A percentile compares a stretch with the other conserved stretches of the same genome.
These are phyloP conservation scores for Kwoniella europaea DNA, from an alignment of 768 basidiomycete genomes.

Conservation along the genomic window DNA sequence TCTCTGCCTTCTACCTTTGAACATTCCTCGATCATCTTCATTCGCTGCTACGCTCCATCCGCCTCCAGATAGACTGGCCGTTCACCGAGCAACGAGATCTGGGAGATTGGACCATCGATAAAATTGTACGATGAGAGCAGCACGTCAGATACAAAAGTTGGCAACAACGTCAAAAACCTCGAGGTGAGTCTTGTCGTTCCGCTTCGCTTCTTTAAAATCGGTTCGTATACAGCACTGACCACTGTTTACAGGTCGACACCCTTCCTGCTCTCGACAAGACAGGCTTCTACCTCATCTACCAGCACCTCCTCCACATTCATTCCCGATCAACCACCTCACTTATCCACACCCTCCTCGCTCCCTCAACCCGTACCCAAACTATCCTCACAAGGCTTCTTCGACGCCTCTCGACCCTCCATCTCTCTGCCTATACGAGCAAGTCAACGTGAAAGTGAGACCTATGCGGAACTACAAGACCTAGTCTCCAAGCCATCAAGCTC, in stretches of 20 bases:
- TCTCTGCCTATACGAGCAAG: neutral
- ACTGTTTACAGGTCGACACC: neutral
- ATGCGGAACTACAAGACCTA: neutral
- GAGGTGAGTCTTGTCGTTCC: slow-evolving; percentile 3
- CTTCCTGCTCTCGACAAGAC: neutral
- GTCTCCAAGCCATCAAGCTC: neutral
- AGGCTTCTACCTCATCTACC: slow-evolving; percentile 15
- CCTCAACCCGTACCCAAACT: slow-evolving; percentile 1
- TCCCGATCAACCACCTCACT: slow-evolving; percentile 4
- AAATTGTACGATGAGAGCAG: neutral
- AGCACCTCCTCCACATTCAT: neutral
- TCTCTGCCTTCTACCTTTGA: too few species aligned
- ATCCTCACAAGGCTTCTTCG: slow-evolving; percentile 3
- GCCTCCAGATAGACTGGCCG: too few species aligned
- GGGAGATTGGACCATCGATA: neutral
- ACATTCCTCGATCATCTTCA: neutral
- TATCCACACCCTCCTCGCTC: neutral
- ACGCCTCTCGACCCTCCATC: neutral
- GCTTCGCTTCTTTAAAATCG: neutral
- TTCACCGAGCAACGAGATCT: too few species aligned
- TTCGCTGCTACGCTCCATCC: neutral
- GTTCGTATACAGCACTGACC: neutral
- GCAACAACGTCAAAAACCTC: slow-evolving; percentile 9
- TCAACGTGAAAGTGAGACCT: slow-evolving; percentile 1
- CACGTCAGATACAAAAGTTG: slow-evolving; percentile 11